Percentiles rank a stretch among this genome's conserved stretches.
phyloP scores from a whole-genome alignment of 2,329 filamentous ascomycete genomes.

The Grosmannia serpens region DNA sequence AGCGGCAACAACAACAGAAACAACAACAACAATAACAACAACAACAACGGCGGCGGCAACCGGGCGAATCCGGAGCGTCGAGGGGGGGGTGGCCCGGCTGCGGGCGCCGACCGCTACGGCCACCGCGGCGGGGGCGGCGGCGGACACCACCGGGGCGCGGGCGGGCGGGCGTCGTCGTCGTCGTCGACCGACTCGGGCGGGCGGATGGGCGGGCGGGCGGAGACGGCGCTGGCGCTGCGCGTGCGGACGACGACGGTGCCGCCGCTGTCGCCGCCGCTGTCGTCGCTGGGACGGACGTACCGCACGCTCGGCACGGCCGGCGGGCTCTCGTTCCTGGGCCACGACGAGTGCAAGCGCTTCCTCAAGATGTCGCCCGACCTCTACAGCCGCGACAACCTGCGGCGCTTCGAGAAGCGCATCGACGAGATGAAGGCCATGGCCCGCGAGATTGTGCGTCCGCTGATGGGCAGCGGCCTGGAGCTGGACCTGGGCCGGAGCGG shows the following conservation, averaged over 20 bases:
- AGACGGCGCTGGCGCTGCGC: constrained; percentile 8
- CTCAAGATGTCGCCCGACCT: constrained; percentile 72
- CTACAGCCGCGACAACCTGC: constrained; percentile 77
- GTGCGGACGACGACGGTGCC: constrained; percentile 20
- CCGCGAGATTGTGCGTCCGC: constrained; percentile 67
- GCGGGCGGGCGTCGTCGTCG: constrained; percentile 17
- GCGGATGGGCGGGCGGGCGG: background rate
- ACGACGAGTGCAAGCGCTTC: constrained; percentile 86
- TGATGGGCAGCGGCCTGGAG: constrained; percentile 79
- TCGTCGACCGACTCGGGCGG: constrained; percentile 8
- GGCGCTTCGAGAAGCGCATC: constrained; percentile 73
- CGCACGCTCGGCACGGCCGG: constrained; percentile 57
- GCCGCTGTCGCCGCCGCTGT: constrained; percentile 33
- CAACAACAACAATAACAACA: no score
- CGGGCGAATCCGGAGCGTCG: no score
- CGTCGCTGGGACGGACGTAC: constrained; percentile 61
- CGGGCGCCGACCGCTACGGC: constrained; percentile 6
- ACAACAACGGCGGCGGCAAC: no score
- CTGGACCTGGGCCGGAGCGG: constrained; percentile 48
- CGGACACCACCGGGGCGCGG: constrained; percentile 12
- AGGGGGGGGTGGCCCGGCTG: no score
- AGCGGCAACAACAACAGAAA: constrained; percentile 13
- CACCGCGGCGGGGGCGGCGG: constrained; percentile 11
- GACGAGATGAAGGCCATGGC: constrained; percentile 83
- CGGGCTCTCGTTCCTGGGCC: constrained; percentile 55